Conservation (phyloP, 805 yeast genomes). For the Alloascoidea africana region DNA sequence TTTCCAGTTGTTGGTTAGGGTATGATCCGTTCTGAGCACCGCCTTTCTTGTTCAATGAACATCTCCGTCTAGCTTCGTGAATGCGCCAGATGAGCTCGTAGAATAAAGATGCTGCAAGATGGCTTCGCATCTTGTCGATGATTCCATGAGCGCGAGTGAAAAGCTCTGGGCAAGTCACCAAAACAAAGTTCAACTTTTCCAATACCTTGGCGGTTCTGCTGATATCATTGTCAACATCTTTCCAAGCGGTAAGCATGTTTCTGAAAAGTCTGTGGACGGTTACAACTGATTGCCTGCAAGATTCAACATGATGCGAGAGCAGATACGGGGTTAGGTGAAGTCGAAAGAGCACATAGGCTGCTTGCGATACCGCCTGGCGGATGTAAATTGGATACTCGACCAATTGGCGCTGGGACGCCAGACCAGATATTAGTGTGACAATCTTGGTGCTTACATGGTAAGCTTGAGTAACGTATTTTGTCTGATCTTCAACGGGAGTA, state of each 20-base stretch:
- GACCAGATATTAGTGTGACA: constrained; percentile 59
- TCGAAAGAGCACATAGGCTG: constrained; percentile 67
- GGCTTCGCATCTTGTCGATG: constrained; percentile 80
- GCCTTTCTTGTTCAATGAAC: too few relatives aligned
- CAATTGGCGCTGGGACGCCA: constrained; percentile 52
- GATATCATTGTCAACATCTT: constrained; percentile 77
- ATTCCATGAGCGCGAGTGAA: constrained; percentile 61
- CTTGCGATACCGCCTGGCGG: constrained; percentile 72
- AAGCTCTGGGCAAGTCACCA: constrained; percentile 76
- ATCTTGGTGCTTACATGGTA: constrained; percentile 70
- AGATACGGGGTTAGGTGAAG: constrained; percentile 66
- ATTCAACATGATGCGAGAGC: constrained; percentile 56
- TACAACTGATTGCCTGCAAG: constrained; percentile 85
- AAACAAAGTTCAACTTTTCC: constrained; percentile 76
- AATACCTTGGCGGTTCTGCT: constrained; percentile 83
- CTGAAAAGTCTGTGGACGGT: constrained; percentile 81
- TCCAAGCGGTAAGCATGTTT: constrained; percentile 86
- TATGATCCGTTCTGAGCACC: too few relatives aligned
- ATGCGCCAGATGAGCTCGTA: constrained; percentile 90
- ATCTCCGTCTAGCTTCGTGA: constrained; percentile 80
- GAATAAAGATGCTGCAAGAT: constrained; percentile 77
- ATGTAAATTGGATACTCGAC: constrained; percentile 79
- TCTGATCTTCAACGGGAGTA: constrained; percentile 76
- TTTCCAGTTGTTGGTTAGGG: too few relatives aligned
- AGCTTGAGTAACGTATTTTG: constrained; percentile 68